Conservation (phyloP, 495 filamentous ascomycete species). For the Annulohypoxylon stygium region DNA sequence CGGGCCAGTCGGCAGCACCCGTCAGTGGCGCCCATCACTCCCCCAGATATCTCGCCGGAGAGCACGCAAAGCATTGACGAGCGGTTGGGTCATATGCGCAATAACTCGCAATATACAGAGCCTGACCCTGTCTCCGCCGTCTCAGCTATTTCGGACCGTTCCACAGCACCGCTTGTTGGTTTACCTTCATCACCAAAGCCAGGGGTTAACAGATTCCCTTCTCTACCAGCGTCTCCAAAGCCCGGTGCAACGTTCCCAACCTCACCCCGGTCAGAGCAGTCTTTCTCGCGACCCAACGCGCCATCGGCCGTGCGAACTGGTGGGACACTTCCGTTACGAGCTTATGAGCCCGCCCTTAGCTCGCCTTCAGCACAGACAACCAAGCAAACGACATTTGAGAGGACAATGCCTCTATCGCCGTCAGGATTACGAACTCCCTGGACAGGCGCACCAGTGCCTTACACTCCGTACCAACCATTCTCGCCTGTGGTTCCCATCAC, state of each 20-base stretch:
- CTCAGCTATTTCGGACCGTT: slow-evolving; percentile 59
- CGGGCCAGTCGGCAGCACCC: slow-evolving; percentile 43
- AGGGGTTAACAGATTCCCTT: slow-evolving; percentile 61
- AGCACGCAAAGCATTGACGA: slow-evolving; percentile 64
- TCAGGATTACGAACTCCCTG: slow-evolving; percentile 70
- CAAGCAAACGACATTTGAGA: slow-evolving; percentile 84
- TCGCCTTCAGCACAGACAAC: slow-evolving; percentile 67
- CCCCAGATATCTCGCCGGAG: slow-evolving; percentile 61
- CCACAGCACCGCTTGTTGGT: slow-evolving; percentile 59
- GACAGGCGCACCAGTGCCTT: slow-evolving; percentile 82
- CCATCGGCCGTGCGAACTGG: slow-evolving; percentile 60
- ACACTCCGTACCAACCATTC: slow-evolving; percentile 92
- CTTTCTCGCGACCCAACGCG: slow-evolving; percentile 55
- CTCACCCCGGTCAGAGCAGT: slow-evolving; percentile 56
- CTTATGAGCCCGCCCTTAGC: slow-evolving; percentile 68
- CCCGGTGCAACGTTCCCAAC: slow-evolving; percentile 57
- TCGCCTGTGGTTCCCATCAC: slow-evolving; percentile 90
- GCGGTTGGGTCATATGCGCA: slow-evolving; percentile 57
- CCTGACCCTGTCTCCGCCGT: slow-evolving; percentile 60
- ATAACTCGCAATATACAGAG: slow-evolving; percentile 56
- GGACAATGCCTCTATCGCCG: slow-evolving; percentile 66
- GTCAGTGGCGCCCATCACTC: slow-evolving; percentile 56
- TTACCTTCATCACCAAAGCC: slow-evolving; percentile 63
- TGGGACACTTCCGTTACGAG: slow-evolving; percentile 71
- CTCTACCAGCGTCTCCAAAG: slow-evolving; percentile 60